These are phyloP conservation scores for Paratinospora sagittata DNA, from an alignment of 164 flowering plant genomes.

Conservation along the genomic window DNA sequence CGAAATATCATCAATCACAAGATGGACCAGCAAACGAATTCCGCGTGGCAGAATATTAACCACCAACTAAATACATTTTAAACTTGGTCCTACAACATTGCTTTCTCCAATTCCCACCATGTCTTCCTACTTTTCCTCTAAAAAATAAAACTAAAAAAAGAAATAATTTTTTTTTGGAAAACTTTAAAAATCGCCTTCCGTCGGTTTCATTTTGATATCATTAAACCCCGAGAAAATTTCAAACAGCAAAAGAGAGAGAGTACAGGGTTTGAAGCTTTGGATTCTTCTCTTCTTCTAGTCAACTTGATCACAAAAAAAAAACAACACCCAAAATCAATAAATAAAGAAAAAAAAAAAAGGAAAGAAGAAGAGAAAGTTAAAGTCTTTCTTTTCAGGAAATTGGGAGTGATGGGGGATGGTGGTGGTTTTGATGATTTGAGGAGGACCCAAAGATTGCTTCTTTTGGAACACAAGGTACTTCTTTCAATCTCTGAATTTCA, in stretches of 20 bases:
- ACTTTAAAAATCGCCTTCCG: background rate
- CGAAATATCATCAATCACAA: background rate
- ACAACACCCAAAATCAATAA: background rate
- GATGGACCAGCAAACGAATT: background rate
- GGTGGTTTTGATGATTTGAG: constrained; percentile 28
- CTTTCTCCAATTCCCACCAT: background rate
- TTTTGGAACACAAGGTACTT: constrained; percentile 33
- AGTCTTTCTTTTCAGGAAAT: constrained; percentile 9
- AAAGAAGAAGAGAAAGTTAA: constrained; percentile 9
- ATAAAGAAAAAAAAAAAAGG: background rate
- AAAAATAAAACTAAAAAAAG: too few relatives aligned
- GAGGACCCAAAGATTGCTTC: constrained; percentile 41
- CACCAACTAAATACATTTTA: background rate
- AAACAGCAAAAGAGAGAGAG: background rate
- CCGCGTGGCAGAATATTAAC: background rate
- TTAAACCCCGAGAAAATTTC: background rate
- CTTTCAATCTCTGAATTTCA: constrained; percentile 10
- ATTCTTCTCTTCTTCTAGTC: background rate
- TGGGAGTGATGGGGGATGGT: constrained; percentile 20
- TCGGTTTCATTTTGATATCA: background rate
- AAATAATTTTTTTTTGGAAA: background rate
- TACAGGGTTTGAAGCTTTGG: constrained; percentile 9
- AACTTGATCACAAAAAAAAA: background rate
- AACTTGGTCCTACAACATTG: background rate
- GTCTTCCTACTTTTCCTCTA: background rate